Evolutionary conservation across 179 eudicot species (phyloP).

Genomic region (Spergularia azorica): DNA sequence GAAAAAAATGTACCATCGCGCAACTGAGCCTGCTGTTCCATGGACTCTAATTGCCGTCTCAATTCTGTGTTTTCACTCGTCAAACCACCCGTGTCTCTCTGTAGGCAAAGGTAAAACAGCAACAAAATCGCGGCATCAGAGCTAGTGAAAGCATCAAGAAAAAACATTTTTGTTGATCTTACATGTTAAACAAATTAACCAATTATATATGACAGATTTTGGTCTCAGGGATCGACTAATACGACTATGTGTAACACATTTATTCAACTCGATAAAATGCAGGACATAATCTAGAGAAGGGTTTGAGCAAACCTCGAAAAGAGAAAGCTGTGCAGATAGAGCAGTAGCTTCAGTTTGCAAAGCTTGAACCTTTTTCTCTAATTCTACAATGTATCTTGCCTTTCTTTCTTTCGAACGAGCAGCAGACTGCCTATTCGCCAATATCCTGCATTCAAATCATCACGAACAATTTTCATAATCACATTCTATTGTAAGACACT

Average conservation of each 20-base stretch:
- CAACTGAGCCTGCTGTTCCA: slow-evolving; percentile 94
- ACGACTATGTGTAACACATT: too few species aligned
- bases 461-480: too few species aligned
- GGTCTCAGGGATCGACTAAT: too few species aligned
- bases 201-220: too few species aligned
- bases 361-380: slow-evolving; percentile 79
- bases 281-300: not conserved
- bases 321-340: slow-evolving; percentile 81
- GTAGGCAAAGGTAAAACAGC: slow-evolving; percentile 22
- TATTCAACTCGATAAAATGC: too few species aligned
- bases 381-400: slow-evolving; percentile 77
- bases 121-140: not conserved
- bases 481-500: too few species aligned
- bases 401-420: slow-evolving; percentile 96
- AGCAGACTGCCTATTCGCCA: slow-evolving; percentile 95
- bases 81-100: slow-evolving; percentile 83
- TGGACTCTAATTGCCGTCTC: slow-evolving; percentile 78
- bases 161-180: too few species aligned
- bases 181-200: not conserved
- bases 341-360: slow-evolving; percentile 94
- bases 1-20: slow-evolving; percentile 58
- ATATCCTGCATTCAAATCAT: slow-evolving; percentile 54
- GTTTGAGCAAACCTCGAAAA: slow-evolving; percentile 57
- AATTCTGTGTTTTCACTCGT: slow-evolving; percentile 76
- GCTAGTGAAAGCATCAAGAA: not conserved